phyloP scores from a whole-genome alignment of 495 filamentous ascomycete genomes.

The Aspergillus haitiensis region DNA sequence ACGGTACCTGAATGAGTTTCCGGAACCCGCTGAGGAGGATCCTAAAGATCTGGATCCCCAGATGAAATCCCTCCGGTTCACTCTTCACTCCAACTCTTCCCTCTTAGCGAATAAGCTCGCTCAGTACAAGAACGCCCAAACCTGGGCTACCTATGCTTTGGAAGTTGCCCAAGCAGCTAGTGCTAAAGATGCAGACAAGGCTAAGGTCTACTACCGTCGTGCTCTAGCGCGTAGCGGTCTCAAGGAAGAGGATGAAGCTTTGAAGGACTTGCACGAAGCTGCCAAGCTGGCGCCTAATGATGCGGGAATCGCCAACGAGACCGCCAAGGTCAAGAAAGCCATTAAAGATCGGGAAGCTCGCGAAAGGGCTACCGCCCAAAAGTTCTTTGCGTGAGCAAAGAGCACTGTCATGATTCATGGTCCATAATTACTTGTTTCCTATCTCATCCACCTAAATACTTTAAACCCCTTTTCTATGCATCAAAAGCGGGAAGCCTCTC shows the following conservation, averaged over 20 bases:
- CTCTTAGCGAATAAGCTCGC: constrained; percentile 79
- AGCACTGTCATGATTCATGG: constrained; percentile 35
- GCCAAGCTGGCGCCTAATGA: constrained; percentile 73
- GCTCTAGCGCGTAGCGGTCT: constrained; percentile 69
- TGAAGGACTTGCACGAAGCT: constrained; percentile 76
- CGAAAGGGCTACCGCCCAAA: constrained; percentile 86
- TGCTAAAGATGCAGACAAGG: constrained; percentile 73
- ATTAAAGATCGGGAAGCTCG: constrained; percentile 71
- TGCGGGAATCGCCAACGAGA: constrained; percentile 70
- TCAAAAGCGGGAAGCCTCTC: constrained; percentile 10
- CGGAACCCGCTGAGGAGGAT: constrained; percentile 64
- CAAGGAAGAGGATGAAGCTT: constrained; percentile 83
- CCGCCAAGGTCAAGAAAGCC: constrained; percentile 71
- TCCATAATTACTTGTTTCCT: constrained; percentile 20
- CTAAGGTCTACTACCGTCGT: constrained; percentile 84
- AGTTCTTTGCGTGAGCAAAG: constrained; percentile 67
- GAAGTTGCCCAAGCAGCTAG: constrained; percentile 55
- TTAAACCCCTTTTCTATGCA: constrained; percentile 14
- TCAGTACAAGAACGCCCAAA: constrained; percentile 65
- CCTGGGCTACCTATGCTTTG: constrained; percentile 71
- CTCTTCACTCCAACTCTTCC: constrained; percentile 74
- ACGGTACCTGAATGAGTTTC: constrained; percentile 89
- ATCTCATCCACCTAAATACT: constrained; percentile 1
- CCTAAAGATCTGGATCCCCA: constrained; percentile 63
- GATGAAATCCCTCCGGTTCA: constrained; percentile 72